Evolutionary conservation across 306 rosid genomes (phyloP), one percentile per base, ranked within the genome.

Genomic region (Erythrophleum fordii): DNA sequence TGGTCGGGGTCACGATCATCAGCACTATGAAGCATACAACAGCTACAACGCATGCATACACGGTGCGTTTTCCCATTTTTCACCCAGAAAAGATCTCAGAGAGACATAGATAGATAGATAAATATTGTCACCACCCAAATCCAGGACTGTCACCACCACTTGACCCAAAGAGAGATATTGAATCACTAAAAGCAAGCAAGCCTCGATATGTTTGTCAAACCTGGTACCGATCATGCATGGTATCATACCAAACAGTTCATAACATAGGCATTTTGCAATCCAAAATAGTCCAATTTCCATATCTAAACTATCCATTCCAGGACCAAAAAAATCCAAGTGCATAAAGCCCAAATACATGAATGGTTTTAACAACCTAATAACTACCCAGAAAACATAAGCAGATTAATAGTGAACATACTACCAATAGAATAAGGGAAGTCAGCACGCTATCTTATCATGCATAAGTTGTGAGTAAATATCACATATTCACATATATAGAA

Each of bases 1-100:
- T 91, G 59, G 85, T 70, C 0, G 98, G 97, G 80, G 93, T 91
- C 28, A 92, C 77, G 64, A 87, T 16, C 95, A 94, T 87, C 56
- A 92, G 80, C 55, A 91, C 87, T 11, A 88, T 67, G 80, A 90
- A 83, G 88, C 73, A 77, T 45, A 87, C 59, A 59, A 91, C 28
- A 8, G 94, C 93, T 0, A 82, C 84, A 68, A 58, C 67, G 81
- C 90, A 90, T 52, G 84, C 93, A 67, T 68, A 91, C 11, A 69
- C 52, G 16, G 85, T 79, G 77, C 74, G 81, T 72, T 73, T 89
- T 79, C 46, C 45, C 98, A 94, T 92, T 26, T 77, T 69, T 60
- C 48, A 34, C 52, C 75, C 61, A 42, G 59, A 69, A 58, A 48
- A 16, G 59, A 42, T 60, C 28, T 3, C 9, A 51, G 58, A 51